Base-by-base conservation (phyloP, 1,139 yeast genomes). In the Geotrichum phurueaensis region DNA sequence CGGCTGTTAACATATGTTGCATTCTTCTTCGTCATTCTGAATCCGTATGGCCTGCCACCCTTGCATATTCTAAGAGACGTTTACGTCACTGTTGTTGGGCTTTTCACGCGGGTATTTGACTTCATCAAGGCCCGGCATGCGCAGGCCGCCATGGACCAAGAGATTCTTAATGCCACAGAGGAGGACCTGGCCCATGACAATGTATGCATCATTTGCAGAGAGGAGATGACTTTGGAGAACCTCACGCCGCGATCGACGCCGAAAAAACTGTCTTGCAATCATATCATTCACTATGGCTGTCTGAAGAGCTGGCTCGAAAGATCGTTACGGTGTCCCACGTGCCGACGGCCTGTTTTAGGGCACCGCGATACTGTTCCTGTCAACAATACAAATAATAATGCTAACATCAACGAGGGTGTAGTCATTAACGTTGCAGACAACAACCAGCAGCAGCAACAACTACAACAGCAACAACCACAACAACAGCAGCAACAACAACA, bases 281-380 rank as follows among this genome's bases (percentile, higher is more conserved):
- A 94, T 73, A 86, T 90, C 60, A 79, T 94, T 63, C 99, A 94
- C 72, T 78, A 87, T 76, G 94, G 96, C 2, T 94, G 99, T 73
- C 79, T 94, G 65, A 88, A 89, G 70, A 88, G 89, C 67, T 94
- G 99, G 99, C 78, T 94, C 66, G 96, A 89, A 69, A 80, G 96
- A 65, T 89, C 97, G 0, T 95, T 87, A 67, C 83, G 84, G 33
- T 94, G 99, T 75, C 99, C 99, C 0, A 84, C 92, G 61, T 94
- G 98, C 73, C 80, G 97, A 66, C 78, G 86, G 22, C 83, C 86
- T n/a, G 96, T 91, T 10, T 60, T 74, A 15, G 45, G 45, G 4
- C 45, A 39, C 20, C 45, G 18, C n/a, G 48, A 23, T 51, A 31
- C 23, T 3, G 12, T 22, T 10, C 12, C 33, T n/a, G 29, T 10